These are phyloP conservation scores for Calonectria pseudoreteaudii DNA, from an alignment of 2,329 filamentous ascomycete genomes.

Conservation along the genomic window DNA sequence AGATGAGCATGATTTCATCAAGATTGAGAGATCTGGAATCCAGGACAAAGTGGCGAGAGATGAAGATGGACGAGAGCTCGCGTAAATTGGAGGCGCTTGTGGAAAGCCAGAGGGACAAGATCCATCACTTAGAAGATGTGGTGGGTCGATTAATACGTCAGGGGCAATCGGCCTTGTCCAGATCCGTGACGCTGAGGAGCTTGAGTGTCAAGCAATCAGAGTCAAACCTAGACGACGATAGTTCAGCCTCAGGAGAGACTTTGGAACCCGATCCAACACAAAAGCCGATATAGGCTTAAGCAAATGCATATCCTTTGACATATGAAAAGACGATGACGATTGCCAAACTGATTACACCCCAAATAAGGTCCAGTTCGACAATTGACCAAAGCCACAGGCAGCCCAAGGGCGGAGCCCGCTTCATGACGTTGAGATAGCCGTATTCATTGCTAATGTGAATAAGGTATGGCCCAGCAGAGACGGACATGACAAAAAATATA, in stretches of 20 bases:
- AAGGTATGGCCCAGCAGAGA: slow-evolving; percentile 79
- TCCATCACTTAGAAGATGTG: slow-evolving; percentile 35
- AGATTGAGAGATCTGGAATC: slow-evolving; percentile 51
- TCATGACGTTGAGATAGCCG: slow-evolving; percentile 90
- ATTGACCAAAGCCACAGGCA: slow-evolving; percentile 95
- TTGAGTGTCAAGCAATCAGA: slow-evolving; percentile 23
- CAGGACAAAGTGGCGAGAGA: slow-evolving; percentile 45
- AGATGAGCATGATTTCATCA: slow-evolving; percentile 62
- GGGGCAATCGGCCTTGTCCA: slow-evolving; percentile 27
- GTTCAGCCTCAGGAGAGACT: slow-evolving; percentile 14
- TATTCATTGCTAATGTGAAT: slow-evolving; percentile 84
- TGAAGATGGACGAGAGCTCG: slow-evolving; percentile 44
- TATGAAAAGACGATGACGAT: slow-evolving; percentile 59
- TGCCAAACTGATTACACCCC: slow-evolving; percentile 69
- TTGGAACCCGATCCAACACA: background rate
- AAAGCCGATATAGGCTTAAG: slow-evolving; percentile 24
- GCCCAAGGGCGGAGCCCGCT: slow-evolving; percentile 87
- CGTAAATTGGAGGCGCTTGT: slow-evolving; percentile 38
- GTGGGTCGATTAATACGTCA: slow-evolving; percentile 27
- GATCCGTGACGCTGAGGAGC: slow-evolving; percentile 26
- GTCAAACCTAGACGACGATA: slow-evolving; percentile 19
- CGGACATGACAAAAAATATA: slow-evolving; percentile 73
- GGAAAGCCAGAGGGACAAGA: slow-evolving; percentile 41
- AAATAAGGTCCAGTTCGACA: slow-evolving; percentile 81
- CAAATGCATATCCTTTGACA: slow-evolving; percentile 61